Percentiles rank a stretch among this genome's conserved stretches.
Conservation (phyloP, 129 eudicot species). For the carrot (Daucus carota) region DH1_v3.0 NC_030388.2:13258501-13259000, state of each 20-base stretch:
- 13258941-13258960: conserved; percentile 25
- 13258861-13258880: conserved; percentile 15
- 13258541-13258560: too few species aligned
- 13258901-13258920: conserved; percentile 9
- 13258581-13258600: too few species aligned
- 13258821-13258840: conserved; percentile 17
- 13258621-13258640: too few species aligned
- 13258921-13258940: conserved; percentile 34
- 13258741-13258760: background rate
- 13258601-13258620: too few species aligned
- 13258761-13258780: background rate
- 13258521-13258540: too few species aligned
- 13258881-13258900: conserved; percentile 14
- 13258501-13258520: too few species aligned
- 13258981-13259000: conserved; percentile 24
- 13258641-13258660: too few species aligned
- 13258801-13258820: conserved; percentile 10
- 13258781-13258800: conserved; percentile 16
- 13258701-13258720: background rate
- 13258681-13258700: too few species aligned
- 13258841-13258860: conserved; percentile 19
- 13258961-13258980: conserved; percentile 23
- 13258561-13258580: too few species aligned
- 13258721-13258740: background rate
- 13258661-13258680: too few species aligned